A percentile compares a stretch with the other conserved stretches of the same genome.
Conservation (phyloP, 2,329 filamentous ascomycete genomes). For the Mariannaea sp. region DNA sequence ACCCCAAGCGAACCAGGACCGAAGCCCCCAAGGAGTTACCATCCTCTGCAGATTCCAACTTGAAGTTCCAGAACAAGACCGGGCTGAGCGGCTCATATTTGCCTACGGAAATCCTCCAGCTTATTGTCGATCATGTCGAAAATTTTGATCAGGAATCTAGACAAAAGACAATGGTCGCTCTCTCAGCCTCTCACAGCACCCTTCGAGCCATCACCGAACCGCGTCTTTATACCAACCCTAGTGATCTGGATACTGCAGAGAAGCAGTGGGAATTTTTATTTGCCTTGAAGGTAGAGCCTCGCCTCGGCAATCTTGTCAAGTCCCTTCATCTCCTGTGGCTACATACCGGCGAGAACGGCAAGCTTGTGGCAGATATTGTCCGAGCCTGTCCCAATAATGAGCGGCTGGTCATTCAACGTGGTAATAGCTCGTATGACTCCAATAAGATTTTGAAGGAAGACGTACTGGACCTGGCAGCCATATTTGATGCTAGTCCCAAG, state of each 20-base stretch:
- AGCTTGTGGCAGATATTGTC: neutral
- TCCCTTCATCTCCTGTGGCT: constrained; percentile 10
- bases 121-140: constrained; percentile 3
- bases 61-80: too few species aligned
- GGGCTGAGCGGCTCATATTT: neutral
- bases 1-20: neutral
- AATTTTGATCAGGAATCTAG: neutral
- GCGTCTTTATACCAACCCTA: constrained; percentile 11
- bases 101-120: constrained; percentile 11
- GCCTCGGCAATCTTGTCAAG: neutral
- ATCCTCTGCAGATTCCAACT: too few species aligned
- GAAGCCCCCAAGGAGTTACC: neutral
- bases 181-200: constrained; percentile 2
- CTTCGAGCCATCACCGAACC: constrained; percentile 10
- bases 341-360: neutral
- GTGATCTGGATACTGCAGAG: neutral
- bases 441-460: neutral
- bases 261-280: constrained; percentile 11
- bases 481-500: constrained; percentile 15
- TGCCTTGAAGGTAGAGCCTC: constrained; percentile 14
- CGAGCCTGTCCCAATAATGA: constrained; percentile 15
- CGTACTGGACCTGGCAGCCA: constrained; percentile 3
- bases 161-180: constrained; percentile 10
- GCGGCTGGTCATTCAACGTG: constrained; percentile 4
- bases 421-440: neutral